Evolutionary conservation across 441 rosid genomes (phyloP).

Genomic region (Aleurites moluccanus): DNA sequence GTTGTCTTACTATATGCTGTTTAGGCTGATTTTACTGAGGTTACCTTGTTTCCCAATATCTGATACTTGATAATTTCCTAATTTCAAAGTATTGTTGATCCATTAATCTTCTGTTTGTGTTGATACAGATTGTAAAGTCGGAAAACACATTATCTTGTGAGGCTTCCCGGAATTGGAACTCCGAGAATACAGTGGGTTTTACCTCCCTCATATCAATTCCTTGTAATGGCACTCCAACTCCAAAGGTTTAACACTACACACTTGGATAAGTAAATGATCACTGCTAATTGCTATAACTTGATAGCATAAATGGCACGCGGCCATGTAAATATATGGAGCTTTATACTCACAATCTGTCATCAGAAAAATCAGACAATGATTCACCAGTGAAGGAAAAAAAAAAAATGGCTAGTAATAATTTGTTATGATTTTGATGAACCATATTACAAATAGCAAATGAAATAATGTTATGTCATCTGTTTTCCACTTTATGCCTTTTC

Average conservation of each 20-base stretch:
- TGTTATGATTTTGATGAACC: not conserved
- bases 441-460: slow-evolving; percentile 3
- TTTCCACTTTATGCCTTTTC: not conserved
- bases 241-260: slow-evolving; percentile 34
- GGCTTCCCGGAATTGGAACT: slow-evolving; percentile 30
- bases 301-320: not conserved
- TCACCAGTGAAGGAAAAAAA: not conserved
- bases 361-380: not conserved
- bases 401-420: not conserved
- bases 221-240: slow-evolving; percentile 27
- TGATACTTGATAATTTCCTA: slow-evolving; percentile 1
- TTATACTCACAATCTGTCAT: not conserved
- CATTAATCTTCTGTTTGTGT: slow-evolving; percentile 6
- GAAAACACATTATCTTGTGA: slow-evolving; percentile 28
- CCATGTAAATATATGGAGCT: not conserved
- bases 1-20: not conserved
- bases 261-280: not conserved
- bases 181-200: slow-evolving; percentile 26
- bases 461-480: too few relatives aligned
- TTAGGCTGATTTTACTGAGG: not conserved
- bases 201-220: slow-evolving; percentile 31
- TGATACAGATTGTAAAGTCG: slow-evolving; percentile 35
- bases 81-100: slow-evolving; percentile 4
- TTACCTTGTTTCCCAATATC: not conserved
- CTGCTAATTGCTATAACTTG: not conserved